A percentile compares a stretch with the other conserved stretches of the same genome.
Conservation (phyloP, 345 rosid genomes). For the Eucalyptus tenuipes region DNA sequence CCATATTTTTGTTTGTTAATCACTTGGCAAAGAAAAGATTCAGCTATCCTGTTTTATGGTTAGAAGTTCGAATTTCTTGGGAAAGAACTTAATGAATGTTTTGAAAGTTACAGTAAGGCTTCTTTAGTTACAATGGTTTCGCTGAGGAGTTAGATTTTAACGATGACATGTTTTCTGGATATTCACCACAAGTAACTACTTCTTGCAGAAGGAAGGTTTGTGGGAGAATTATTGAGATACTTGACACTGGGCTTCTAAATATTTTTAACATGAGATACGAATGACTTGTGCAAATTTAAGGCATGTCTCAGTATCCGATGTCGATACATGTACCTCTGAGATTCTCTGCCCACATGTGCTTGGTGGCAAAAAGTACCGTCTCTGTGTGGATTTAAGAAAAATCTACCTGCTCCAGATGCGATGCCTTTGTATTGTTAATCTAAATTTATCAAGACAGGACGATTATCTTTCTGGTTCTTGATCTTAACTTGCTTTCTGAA, state of each 20-base stretch:
- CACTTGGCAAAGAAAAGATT: background rate
- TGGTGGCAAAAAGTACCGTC: background rate
- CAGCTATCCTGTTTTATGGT: background rate
- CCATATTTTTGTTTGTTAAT: background rate
- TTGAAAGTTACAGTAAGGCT: background rate
- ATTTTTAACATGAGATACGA: background rate
- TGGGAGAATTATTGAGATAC: background rate
- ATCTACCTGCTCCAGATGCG: background rate
- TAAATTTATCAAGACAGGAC: background rate
- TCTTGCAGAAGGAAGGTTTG: background rate
- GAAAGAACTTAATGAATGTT: background rate
- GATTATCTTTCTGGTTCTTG: background rate
- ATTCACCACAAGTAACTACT: background rate
- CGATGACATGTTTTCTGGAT: background rate
- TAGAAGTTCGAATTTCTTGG: background rate
- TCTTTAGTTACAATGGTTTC: background rate
- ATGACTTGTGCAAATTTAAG: background rate
- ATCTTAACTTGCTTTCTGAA: background rate
- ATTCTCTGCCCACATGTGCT: background rate
- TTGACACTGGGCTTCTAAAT: background rate
- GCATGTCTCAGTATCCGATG: background rate
- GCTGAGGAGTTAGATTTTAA: background rate
- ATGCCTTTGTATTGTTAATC: background rate
- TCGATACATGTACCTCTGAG: background rate
- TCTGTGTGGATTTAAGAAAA: background rate